phyloP scores from a whole-genome alignment of 345 rosid genomes.

The Hibiscus syriacus region DNA sequence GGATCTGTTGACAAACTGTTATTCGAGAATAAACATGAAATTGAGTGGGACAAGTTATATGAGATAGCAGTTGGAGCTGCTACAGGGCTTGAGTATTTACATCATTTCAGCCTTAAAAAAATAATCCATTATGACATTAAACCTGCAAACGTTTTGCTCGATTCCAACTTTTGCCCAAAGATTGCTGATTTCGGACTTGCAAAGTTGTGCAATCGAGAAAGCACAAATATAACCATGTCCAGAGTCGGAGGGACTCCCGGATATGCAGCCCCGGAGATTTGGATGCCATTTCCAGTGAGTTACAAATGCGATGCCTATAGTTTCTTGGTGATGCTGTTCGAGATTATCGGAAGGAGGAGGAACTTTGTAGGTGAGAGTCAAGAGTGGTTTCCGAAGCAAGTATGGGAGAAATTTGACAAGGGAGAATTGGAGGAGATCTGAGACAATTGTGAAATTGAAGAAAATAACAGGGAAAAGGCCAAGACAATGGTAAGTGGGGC shows the following conservation, averaged over 20 bases:
- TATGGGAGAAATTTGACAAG: no score
- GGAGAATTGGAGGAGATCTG: no score
- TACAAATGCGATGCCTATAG: conserved; percentile 13
- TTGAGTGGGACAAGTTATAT: no score
- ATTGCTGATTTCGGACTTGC: conserved; percentile 21
- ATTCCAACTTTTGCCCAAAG: no score
- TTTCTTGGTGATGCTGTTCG: conserved; percentile 10
- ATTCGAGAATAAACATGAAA: no score
- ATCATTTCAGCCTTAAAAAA: conserved; percentile 10
- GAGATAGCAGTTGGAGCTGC: no score
- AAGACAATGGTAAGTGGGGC: no score
- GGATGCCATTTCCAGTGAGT: conserved; percentile 8
- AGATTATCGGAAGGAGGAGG: conserved; percentile 17
- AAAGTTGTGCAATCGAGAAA: not conserved
- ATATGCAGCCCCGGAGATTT: conserved; percentile 11
- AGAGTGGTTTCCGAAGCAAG: conserved; percentile 13
- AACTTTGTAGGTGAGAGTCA: conserved; percentile 10
- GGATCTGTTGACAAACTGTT: no score
- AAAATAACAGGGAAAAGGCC: conserved; percentile 22
- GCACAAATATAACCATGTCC: no score
- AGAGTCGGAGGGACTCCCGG: conserved; percentile 17
- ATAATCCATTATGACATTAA: conserved; percentile 17
- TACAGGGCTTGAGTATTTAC: conserved; percentile 17
- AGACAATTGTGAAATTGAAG: conserved; percentile 16
- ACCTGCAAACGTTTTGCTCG: conserved; percentile 15